Base-by-base conservation (phyloP, 169 alveolate genomes). In the Theileria parva region DNA sequence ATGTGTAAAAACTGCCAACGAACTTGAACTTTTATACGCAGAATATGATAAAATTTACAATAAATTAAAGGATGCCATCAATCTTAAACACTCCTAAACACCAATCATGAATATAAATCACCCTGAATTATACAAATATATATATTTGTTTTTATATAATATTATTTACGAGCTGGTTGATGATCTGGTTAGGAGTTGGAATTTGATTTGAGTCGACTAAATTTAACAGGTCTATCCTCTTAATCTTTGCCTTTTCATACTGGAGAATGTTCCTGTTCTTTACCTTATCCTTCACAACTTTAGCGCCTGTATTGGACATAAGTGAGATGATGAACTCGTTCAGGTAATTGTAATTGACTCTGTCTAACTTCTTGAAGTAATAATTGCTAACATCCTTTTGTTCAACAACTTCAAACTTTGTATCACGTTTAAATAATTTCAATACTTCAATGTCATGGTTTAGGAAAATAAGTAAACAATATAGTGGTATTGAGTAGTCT, bases 1-100 rank as follows among this genome's bases (percentile, higher is more conserved):
- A 50, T 75, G 76, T 76, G 32, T 32, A 3, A 72, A 70, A 30
- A 80, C 86, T 7, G 44, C 86, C 19, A 69, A 51, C 15, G 87
- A 77, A 48, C 67, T 81, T 17, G 48, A 34, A n/a, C 17, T 37
- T 11, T 74, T 81, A 32, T 77, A 34, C 75, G 17, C 27, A 34
- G 74, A 81, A 25, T 55, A 65, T 37, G 77, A 76, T 44, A 25
- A 39, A 15, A 76, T 76, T n/a, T 81, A 53, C 59, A 28, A 77
- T 9, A 51, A 23, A 25, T 30, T 71, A 71, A 71, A 71, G 71
- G 61, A 66, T 60, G 7, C 74, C 1, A 44, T 44, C 53, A 44
- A 44, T 13, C 53, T 44, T 1, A 44, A 44, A 4, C 8, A 44
- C 8, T 44, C 53, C 53, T 44, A 44, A 44, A 44, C 8, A 44